Evolutionary conservation across 23 red algal genomes (phyloP).

Genomic region (Cyanidiococcus yangmingshanensis): DNA sequence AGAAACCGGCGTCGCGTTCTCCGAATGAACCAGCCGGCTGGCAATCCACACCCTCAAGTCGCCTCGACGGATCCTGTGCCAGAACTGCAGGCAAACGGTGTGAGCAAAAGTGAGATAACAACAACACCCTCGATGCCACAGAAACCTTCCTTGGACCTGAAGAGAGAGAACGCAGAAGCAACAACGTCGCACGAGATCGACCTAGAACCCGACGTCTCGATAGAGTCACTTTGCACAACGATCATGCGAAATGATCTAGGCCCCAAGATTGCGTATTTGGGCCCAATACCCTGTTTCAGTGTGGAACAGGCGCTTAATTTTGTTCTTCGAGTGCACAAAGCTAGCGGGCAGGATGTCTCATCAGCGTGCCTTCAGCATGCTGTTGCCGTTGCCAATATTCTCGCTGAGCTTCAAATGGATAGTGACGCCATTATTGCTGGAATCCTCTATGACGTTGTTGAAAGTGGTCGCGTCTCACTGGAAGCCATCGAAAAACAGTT

Average conservation of each 20-base stretch:
- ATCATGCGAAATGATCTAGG: background rate
- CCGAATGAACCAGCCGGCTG: no score
- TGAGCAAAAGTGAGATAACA: no score
- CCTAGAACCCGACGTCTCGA: background rate
- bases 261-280: background rate
- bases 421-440: slow-evolving; percentile 80
- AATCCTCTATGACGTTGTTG: slow-evolving; percentile 79
- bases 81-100: no score
- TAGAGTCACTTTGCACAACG: background rate
- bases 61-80: no score
- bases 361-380: slow-evolving; percentile 80
- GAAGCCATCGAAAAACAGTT: slow-evolving; percentile 58
- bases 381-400: slow-evolving; percentile 65
- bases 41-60: no score
- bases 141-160: no score
- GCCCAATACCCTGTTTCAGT: background rate
- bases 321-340: background rate
- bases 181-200: no score
- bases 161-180: no score
- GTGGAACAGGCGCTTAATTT: background rate
- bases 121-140: no score
- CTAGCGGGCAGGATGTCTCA: background rate
- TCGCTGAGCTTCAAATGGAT: slow-evolving; percentile 89
- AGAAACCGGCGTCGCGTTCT: no score
- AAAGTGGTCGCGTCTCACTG: slow-evolving; percentile 54